Percentiles rank a stretch among this genome's conserved stretches.
phyloP scores from a whole-genome alignment of 2,329 filamentous ascomycete genomes.

The Sporothrix protearum region DNA sequence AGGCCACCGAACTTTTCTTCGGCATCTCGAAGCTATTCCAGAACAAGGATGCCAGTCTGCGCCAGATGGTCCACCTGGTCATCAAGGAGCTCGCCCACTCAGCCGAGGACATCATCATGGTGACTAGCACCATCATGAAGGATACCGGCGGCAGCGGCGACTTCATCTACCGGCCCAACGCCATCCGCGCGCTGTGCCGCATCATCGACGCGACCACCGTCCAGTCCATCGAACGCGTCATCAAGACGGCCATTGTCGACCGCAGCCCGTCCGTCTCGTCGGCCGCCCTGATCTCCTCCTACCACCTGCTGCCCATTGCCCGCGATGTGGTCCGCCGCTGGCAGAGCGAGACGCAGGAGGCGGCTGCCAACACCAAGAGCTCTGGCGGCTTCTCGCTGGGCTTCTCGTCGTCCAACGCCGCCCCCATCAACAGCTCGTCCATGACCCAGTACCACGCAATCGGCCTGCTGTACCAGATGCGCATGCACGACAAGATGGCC shows the following conservation, averaged over 20 bases:
- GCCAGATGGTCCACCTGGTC: slow-evolving; percentile 97
- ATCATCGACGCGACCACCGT: slow-evolving; percentile 97
- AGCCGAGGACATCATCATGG: slow-evolving; percentile 99
- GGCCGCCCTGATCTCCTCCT: slow-evolving; percentile 91
- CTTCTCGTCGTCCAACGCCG: slow-evolving; percentile 69
- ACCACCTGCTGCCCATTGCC: slow-evolving; percentile 94
- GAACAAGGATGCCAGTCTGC: slow-evolving; percentile 96
- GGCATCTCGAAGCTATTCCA: slow-evolving; percentile 99
- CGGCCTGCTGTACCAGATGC: slow-evolving; percentile 95
- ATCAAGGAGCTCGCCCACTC: slow-evolving; percentile 96
- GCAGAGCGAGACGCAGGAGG: slow-evolving; percentile 98
- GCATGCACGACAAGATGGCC: slow-evolving; percentile 94
- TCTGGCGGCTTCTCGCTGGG: slow-evolving; percentile 86
- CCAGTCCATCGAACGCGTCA: slow-evolving; percentile 94
- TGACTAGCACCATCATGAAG: slow-evolving; percentile 99
- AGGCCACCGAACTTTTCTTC: slow-evolving; percentile 97
- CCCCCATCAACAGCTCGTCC: slow-evolving; percentile 82
- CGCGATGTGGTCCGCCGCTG: slow-evolving; percentile 93
- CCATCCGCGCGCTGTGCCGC: slow-evolving; percentile 88
- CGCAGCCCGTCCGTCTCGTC: slow-evolving; percentile 97
- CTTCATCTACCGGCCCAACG: slow-evolving; percentile 89
- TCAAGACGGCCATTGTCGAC: slow-evolving; percentile 99
- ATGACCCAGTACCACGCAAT: slow-evolving; percentile 99
- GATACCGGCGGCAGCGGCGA: slow-evolving; percentile 95
- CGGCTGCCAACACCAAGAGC: slow-evolving; percentile 84